phyloP scores from a whole-genome alignment of 2,329 filamentous ascomycete genomes.

The Claviceps humidiphila region DNA sequence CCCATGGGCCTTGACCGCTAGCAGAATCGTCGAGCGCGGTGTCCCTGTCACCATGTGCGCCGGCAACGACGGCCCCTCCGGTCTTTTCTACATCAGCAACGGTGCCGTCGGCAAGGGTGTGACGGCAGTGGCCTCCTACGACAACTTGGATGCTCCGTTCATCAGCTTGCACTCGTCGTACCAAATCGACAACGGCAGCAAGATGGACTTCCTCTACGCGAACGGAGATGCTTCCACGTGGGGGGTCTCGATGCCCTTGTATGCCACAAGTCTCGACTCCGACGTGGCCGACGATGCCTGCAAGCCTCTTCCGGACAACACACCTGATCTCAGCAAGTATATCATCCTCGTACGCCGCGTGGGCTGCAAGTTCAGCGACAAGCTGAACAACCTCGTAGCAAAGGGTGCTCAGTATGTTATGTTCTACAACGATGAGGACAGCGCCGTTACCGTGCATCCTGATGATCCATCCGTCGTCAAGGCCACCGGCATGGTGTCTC shows the following conservation, averaged over 20 bases:
- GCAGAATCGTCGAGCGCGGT: slow-evolving; percentile 28
- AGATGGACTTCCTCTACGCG: background rate
- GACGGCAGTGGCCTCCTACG: slow-evolving; percentile 30
- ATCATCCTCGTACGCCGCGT: slow-evolving; percentile 39
- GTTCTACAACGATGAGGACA: slow-evolving; percentile 41
- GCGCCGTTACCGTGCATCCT: slow-evolving; percentile 14
- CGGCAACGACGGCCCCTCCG: slow-evolving; percentile 29
- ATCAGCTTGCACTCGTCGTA: slow-evolving; percentile 25
- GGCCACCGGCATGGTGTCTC: slow-evolving; percentile 14
- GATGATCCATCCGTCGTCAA: slow-evolving; percentile 16
- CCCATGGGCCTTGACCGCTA: slow-evolving; percentile 22
- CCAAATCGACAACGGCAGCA: slow-evolving; percentile 14
- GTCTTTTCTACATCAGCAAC: slow-evolving; percentile 25
- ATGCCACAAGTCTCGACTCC: slow-evolving; percentile 18
- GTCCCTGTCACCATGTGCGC: slow-evolving; percentile 27
- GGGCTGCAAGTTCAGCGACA: background rate
- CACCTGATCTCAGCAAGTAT: slow-evolving; percentile 36
- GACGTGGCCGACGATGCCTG: slow-evolving; percentile 21
- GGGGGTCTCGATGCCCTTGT: slow-evolving; percentile 15
- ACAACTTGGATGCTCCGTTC: slow-evolving; percentile 25
- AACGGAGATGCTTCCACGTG: slow-evolving; percentile 2
- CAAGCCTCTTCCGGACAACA: slow-evolving; percentile 25
- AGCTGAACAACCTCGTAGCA: background rate
- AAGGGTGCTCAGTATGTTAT: slow-evolving; percentile 47
- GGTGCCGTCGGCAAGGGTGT: slow-evolving; percentile 27